Base-by-base conservation (phyloP, 2,329 filamentous ascomycete genomes). In the Colletotrichum australisinense region DNA sequence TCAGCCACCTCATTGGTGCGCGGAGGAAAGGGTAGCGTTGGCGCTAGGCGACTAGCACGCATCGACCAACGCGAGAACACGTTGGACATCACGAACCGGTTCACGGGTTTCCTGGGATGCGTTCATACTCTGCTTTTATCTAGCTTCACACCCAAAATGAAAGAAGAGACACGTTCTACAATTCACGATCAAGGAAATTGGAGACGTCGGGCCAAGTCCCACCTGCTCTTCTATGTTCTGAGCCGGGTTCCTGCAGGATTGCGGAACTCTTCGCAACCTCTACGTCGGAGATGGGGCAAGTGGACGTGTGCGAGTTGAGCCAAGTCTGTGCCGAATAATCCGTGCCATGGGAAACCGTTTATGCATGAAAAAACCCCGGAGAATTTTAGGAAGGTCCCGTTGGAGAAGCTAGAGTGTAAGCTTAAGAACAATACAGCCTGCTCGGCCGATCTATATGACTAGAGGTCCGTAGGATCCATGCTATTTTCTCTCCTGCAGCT, bases 221-320 rank as follows among this genome's bases (percentile, higher is more conserved):
- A 22, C 5, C 1, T n/a, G 4, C 1, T 52, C 16, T n/a, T n/a
- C 35, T 11, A 19, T 28, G 11, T 11, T 26, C 30, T 49, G 49
- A 28, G 57, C n/a, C 14, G 57, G 30, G 69, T 62, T 62, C 64
- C 69, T 72, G 64, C 69, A 72, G 64, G 49, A 38, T 55, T 24
- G 11, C 42, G 19, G 42, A 19, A 14, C 28, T 32, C 12, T 9
- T n/a, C 8, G 19, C 12, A 53, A 26, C 60, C 46, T 53, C 46
- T 26, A 11, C 19, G 3, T 46, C 19, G 30, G 30, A n/a, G 1
- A 53, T n/a, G 4, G 46, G n/a, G 14, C 7, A 30, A 30, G 12
- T 11, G 52, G 12, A n/a, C 4, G 28, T 53, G 28, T 2, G n/a
- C 35, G 3, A 49, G 7, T n/a, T 49, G 7, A 49, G 42, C 42